Base-by-base conservation (phyloP, 2,329 filamentous ascomycete species). In the Lecanicillium sp. region DNA sequence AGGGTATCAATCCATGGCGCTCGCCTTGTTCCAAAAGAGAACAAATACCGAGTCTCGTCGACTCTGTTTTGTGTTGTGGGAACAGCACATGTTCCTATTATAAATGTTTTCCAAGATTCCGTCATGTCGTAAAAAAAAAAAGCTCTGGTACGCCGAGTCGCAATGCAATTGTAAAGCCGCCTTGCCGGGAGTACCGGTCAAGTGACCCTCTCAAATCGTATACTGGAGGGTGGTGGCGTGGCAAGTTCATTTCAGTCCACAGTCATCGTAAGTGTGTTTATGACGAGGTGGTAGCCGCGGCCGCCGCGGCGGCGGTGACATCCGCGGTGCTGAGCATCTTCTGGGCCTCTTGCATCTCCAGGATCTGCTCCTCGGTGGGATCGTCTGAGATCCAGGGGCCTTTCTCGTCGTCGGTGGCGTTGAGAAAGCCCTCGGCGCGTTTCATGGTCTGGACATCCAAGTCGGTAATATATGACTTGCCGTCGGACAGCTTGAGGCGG, bases 381-480 rank as follows among this genome's bases (percentile, higher is more conserved):
- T 88, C 85, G 53, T 90, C 84, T 0, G 82, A 81, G 49, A 90
- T 67, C 87, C 88, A 95, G 7, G 83, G 78, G 1, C 90, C 91
- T 66, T 89, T 90, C 74, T 96, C 90, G 57, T 91, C 88, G 1
- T 86, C 82, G 0, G 86, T 91, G 5, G 90, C 85, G 52, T 75
- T 76, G 56, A 84, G 83, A 61, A 97, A 84, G 23, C 86, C 91
- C 56, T 94, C 81, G n/a, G 90, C 89, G 26, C 91, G 81, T 65
- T 86, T 85, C 62, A 97, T 67, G 2, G 90, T 96, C 71, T 93
- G 85, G 43, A 96, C 81, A 61, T 97, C 93, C 37, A 98, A 75
- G 62, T 97, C 93, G 6, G 91, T 97, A 32, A 96, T 84, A 63
- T 95, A 97, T 1, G 80, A 77, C 60, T 86, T 82, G 60, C 80